Evolutionary conservation across 1,284 basidiomycete species (phyloP), one percentile per base, ranked within the genome.

Genomic region (Coniferiporia weirii): DNA sequence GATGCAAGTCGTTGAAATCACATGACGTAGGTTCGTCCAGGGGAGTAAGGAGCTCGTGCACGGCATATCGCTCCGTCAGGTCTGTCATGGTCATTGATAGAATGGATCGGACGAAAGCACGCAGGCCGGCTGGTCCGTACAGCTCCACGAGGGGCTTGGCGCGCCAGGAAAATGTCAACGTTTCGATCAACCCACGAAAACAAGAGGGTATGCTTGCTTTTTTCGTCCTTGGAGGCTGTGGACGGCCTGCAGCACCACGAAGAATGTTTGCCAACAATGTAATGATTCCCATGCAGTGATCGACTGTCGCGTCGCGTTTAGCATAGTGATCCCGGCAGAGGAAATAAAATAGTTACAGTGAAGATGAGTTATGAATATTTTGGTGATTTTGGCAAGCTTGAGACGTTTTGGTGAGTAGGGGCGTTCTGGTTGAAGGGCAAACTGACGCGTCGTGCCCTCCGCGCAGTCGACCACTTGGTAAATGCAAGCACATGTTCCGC

Each of bases 341-440:
- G 36, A 34, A 34, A 51, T 32, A 62, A 19, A 22, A 27, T 27
- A 53, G 72, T 61, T 64, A 83, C 90, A 83, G 68, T 96, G 94
- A 84, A 95, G 87, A 67, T 95, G 94, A 0, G 94, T 95, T 57
- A 95, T 79, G 72, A 95, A 94, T 43, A 95, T 83, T 65, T 87
- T 89, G 12, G 75, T 75, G 46, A 95, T 78, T 60, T 78, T 83
- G 40, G 73, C 74, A 48, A 83, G 72, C 62, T 79, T 81, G 47
- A 87, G 63, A 35, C 69, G 60, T 22, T 68, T 68, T 32, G 64
- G 58, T 15, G 69, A 69, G 15, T 66, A 63, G 15, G 27, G 27
- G 27, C 64, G 65, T 15, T 71, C 67, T 40, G 75, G 69, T 69
- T 80, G 73, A 63, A 77, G 66, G 64, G 75, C 67, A 73, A 91